Evolutionary conservation across 2,329 filamentous ascomycete genomes (phyloP).

Genomic region (Aureobasidium mangrovei): DNA sequence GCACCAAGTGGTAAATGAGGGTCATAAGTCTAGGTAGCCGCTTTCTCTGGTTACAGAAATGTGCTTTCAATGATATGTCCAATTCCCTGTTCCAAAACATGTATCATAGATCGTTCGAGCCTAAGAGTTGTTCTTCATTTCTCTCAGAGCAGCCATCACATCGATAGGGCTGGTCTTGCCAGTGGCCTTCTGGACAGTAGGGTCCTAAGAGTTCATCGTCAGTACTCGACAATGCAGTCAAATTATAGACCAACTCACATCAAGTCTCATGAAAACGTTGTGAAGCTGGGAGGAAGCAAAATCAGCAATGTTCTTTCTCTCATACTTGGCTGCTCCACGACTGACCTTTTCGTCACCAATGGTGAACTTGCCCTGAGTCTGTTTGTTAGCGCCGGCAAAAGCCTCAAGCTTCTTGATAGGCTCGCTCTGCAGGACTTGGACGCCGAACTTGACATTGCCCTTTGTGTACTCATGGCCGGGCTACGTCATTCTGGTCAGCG

Average conservation of each 20-base stretch:
- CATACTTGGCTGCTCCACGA: not conserved
- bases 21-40: not conserved
- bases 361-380: constrained; percentile 93
- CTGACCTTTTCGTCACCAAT: constrained; percentile 92
- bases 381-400: constrained; percentile 68
- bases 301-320: not conserved
- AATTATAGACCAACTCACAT: constrained; percentile 43
- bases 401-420: constrained; percentile 66
- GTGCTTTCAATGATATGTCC: not conserved
- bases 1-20: not conserved
- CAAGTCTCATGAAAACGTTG: constrained; percentile 91
- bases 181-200: constrained; percentile 72
- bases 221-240: not conserved
- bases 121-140: constrained; percentile 66
- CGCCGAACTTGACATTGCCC: constrained; percentile 80
- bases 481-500: constrained; percentile 33
- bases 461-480: constrained; percentile 99
- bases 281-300: constrained; percentile 37
- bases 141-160: constrained; percentile 76
- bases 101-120: not conserved
- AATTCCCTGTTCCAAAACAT: not conserved
- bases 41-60: not conserved
- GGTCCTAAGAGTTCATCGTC: constrained; percentile 48
- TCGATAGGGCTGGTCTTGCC: constrained; percentile 71
- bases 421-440: constrained; percentile 65